phyloP scores from a whole-genome alignment of 352 stramenopile genomes.

The Globisporangium viniferum region DNA sequence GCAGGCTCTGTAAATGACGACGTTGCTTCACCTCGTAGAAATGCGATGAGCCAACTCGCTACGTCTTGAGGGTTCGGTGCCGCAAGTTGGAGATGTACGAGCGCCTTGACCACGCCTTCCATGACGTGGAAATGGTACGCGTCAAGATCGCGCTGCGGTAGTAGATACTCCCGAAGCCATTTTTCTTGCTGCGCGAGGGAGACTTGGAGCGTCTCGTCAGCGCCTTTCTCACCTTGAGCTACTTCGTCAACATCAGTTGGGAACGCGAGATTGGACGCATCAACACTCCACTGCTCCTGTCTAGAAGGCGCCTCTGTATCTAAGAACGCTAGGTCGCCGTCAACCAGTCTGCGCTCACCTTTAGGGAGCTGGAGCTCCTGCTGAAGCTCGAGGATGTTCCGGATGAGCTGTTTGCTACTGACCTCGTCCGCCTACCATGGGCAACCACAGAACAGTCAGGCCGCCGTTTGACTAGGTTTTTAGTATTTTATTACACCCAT shows the following conservation, averaged over 20 bases:
- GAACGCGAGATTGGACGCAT: conserved; percentile 27
- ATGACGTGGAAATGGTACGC: conserved; percentile 43
- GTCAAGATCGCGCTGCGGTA: conserved; percentile 39
- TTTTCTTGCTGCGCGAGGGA: not conserved
- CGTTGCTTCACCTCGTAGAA: conserved; percentile 25
- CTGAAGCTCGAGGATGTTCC: conserved; percentile 32
- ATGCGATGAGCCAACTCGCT: conserved; percentile 44
- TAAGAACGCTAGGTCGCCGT: conserved; percentile 40
- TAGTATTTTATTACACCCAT: too few species aligned
- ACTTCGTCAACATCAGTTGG: too few species aligned
- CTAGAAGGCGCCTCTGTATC: conserved; percentile 22
- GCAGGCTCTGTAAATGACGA: not conserved
- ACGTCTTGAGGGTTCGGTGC: conserved; percentile 27
- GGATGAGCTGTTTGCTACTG: conserved; percentile 50
- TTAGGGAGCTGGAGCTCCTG: conserved; percentile 31
- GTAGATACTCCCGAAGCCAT: conserved; percentile 18
- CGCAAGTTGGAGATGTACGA: conserved; percentile 43
- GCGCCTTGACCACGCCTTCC: conserved; percentile 29
- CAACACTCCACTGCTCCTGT: conserved; percentile 55
- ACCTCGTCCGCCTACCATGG: conserved; percentile 29
- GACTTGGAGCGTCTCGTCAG: too few species aligned
- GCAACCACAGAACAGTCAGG: not conserved
- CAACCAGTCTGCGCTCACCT: conserved; percentile 32
- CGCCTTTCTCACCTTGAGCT: too few species aligned
- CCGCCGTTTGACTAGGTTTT: too few species aligned